phyloP scores from a whole-genome alignment of 805 yeast genomes.

The Brettanomyces nanus region DNA sequence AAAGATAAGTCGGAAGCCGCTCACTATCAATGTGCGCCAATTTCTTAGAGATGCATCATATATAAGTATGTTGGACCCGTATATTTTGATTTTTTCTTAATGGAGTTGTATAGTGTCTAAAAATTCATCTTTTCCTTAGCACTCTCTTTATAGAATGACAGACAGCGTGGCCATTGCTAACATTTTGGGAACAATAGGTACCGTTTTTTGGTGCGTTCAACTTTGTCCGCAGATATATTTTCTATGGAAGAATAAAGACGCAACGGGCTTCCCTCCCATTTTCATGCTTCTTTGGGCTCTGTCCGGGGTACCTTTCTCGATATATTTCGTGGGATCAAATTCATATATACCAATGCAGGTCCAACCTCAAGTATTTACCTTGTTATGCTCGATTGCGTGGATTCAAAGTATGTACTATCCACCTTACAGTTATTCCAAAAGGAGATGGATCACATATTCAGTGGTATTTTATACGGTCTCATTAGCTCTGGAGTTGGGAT shows the following conservation, averaged over 20 bases:
- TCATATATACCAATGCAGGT: conserved; percentile 72
- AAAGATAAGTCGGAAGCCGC: too few relatives aligned
- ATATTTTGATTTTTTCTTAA: too few relatives aligned
- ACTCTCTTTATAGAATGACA: conserved; percentile 10
- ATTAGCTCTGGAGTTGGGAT: conserved; percentile 60
- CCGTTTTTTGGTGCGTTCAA: conserved; percentile 91
- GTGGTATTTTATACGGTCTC: conserved; percentile 33
- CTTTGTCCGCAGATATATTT: conserved; percentile 73
- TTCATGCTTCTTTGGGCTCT: conserved; percentile 88
- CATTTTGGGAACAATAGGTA: conserved; percentile 80
- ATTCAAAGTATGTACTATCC: conserved; percentile 64
- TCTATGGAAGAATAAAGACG: conserved; percentile 58
- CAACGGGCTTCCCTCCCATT: conserved; percentile 83
- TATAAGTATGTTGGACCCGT: too few relatives aligned
- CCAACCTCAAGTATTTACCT: conserved; percentile 80
- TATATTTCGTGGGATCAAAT: conserved; percentile 67
- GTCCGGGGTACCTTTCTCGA: conserved; percentile 73
- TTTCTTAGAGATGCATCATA: too few relatives aligned
- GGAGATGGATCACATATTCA: conserved; percentile 29
- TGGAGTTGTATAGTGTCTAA: too few relatives aligned
- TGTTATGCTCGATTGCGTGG: conserved; percentile 61
- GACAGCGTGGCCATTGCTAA: conserved; percentile 45
- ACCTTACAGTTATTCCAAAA: conserved; percentile 38
- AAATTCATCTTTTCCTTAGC: too few relatives aligned
- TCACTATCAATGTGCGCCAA: too few relatives aligned